phyloP scores from a whole-genome alignment of 2,329 filamentous ascomycete genomes.

The Alternaria infectoria region DNA sequence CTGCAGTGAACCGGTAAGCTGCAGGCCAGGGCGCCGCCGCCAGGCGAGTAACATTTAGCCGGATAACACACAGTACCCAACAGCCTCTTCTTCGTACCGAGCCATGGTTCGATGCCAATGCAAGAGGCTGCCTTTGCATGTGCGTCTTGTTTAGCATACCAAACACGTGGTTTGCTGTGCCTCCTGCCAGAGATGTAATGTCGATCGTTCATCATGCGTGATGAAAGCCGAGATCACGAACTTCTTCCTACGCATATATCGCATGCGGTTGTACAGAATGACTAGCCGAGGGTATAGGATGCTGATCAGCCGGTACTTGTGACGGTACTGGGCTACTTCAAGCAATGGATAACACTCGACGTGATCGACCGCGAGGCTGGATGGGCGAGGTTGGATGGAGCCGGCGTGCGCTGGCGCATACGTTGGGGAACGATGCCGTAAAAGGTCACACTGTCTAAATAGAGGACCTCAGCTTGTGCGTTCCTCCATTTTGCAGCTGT shows the following conservation, averaged over 20 bases:
- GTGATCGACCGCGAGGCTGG: neutral
- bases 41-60: slow-evolving; percentile 32
- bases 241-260: neutral
- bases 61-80: slow-evolving; percentile 27
- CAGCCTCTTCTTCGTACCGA: neutral
- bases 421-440: neutral
- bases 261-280: neutral
- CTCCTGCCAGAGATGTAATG: neutral
- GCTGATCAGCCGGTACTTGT: neutral
- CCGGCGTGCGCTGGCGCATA: neutral
- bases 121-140: neutral
- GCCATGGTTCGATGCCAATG: neutral
- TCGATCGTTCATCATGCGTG: neutral
- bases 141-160: neutral
- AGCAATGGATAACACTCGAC: neutral
- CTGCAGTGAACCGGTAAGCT: slow-evolving; percentile 16
- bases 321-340: neutral
- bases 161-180: neutral
- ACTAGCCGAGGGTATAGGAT: neutral
- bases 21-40: slow-evolving; percentile 8
- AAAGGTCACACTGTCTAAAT: neutral
- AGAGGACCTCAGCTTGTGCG: neutral
- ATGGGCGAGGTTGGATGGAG: neutral
- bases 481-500: neutral
- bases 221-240: neutral